Base-by-base conservation (phyloP, 352 stramenopile species). In the Globisporangium cylindrosporum region DNA sequence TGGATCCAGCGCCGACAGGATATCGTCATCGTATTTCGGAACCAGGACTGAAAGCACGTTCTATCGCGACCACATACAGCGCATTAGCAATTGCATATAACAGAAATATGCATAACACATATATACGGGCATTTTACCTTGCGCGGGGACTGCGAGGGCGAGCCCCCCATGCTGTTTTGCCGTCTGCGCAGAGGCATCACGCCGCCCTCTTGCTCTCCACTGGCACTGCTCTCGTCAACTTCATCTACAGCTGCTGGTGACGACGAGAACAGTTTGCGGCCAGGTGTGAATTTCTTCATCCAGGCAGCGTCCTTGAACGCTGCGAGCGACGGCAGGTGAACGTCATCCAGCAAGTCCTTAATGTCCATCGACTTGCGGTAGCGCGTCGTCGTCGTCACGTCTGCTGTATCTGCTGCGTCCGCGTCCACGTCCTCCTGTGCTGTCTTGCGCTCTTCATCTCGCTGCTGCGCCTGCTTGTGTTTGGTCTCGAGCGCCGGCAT, bases 1-100 rank as follows among this genome's bases (percentile, higher is more conserved):
- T 55, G 89, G 74, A 24, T 96, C 87, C 29, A 96, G 62, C n/a
- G 77, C 76, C 15, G 81, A 73, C 22, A 96, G 67, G 18, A 95
- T 66, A 24, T 94, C 80, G 29, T 95, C 85, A 29, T 80, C 74
- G n/a, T 67, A 71, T n/a, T 73, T 71, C 3, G 86, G 86, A 8
- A 94, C 83, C 6, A 94, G 73, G 59, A 90, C 78, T 3, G 86
- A 94, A 20, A 61, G 38, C 20, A 59, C 20, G 48, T 63, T 62
- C 66, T 71, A 24, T 25, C 55, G 29, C 4, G 18, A 12, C 9
- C 25, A 55, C 20, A 43, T 18, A 38, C 27, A 54, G 18, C 20
- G 20, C 6, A 15, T 60, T 18, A 60, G 27, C 18, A 20, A 12
- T 10, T 27, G 27, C 0, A 34, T 24, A 20, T 22, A 27, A n/a